Percentiles rank a stretch among this genome's conserved stretches.
Conservation (phyloP, 2,329 filamentous ascomycete species). For the Xylaria sp. region DNA sequence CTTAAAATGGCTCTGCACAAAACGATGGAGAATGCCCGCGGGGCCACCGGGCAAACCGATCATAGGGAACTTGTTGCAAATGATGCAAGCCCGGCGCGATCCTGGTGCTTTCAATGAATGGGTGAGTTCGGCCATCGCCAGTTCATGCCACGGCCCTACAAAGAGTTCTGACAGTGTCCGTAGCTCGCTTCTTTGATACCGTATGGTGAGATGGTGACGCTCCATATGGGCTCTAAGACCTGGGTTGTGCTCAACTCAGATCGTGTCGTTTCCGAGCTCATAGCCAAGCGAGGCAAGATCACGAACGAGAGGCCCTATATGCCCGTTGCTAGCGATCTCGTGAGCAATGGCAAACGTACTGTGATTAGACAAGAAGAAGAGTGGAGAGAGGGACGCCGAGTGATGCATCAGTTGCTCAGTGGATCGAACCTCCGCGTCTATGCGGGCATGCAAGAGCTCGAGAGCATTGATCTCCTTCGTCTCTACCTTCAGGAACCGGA, state of each 20-base stretch:
- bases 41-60: slow-evolving; percentile 33
- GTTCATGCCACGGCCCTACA: too few relatives aligned
- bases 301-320: slow-evolving; percentile 50
- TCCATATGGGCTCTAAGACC: slow-evolving; percentile 45
- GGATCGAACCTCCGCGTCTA: slow-evolving; percentile 48
- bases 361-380: slow-evolving; percentile 34
- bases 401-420: slow-evolving; percentile 52
- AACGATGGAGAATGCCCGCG: slow-evolving; percentile 32
- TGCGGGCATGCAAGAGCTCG: slow-evolving; percentile 48
- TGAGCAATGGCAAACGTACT: slow-evolving; percentile 49
- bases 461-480: slow-evolving; percentile 49
- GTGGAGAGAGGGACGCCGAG: slow-evolving; percentile 51
- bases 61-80: slow-evolving; percentile 33
- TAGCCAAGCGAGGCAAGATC: slow-evolving; percentile 49
- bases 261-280: slow-evolving; percentile 50
- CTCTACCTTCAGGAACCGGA: slow-evolving; percentile 47
- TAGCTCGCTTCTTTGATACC: slow-evolving; percentile 25
- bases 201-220: slow-evolving; percentile 42
- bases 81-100: slow-evolving; percentile 30
- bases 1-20: slow-evolving; percentile 20
- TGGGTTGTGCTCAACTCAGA: slow-evolving; percentile 52
- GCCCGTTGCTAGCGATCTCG: slow-evolving; percentile 51
- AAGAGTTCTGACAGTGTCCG: too few relatives aligned
- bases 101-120: slow-evolving; percentile 25
- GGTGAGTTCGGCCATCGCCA: slow-evolving; percentile 11